Evolutionary conservation across 1,139 yeast species (phyloP).

Genomic region (Yamadazyma sp.): DNA sequence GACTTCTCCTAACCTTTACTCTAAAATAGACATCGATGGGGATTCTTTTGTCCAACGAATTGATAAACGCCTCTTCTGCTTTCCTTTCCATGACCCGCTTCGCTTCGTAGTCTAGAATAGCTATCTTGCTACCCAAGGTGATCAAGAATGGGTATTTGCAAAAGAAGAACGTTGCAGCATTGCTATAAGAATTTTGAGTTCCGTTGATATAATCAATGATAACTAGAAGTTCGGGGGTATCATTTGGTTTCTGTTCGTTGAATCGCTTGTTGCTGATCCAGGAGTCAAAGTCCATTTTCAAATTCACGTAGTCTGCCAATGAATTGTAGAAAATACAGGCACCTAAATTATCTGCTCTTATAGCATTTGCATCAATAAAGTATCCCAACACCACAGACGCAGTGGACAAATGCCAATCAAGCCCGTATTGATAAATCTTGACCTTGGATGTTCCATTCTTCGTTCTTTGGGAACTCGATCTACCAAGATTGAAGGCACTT

Average conservation of each 20-base stretch:
- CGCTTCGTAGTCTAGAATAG: conserved; percentile 80
- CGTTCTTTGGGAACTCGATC: conserved; percentile 13
- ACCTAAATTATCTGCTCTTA: conserved; percentile 39
- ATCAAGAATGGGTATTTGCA: conserved; percentile 84
- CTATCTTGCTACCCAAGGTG: conserved; percentile 79
- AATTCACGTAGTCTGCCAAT: conserved; percentile 75
- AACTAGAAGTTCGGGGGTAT: conserved; percentile 32
- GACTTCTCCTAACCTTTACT: conserved; percentile 64
- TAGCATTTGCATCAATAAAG: conserved; percentile 53
- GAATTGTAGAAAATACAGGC: conserved; percentile 71
- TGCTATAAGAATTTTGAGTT: conserved; percentile 23
- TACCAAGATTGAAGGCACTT: conserved; percentile 5
- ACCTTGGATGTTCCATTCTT: conserved; percentile 40
- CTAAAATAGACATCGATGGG: conserved; percentile 67
- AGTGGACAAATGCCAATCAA: conserved; percentile 77
- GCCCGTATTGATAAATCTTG: conserved; percentile 62
- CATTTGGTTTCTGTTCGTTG: conserved; percentile 10
- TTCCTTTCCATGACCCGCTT: conserved; percentile 78
- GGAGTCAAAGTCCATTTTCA: conserved; percentile 74
- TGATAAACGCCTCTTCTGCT: conserved; percentile 87
- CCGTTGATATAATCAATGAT: conserved; percentile 52
- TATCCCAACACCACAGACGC: conserved; percentile 61
- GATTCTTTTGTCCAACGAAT: conserved; percentile 62
- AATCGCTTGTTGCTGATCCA: conserved; percentile 56
- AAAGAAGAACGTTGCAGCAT: conserved; percentile 47